These are phyloP conservation scores for Fusarium acutatum DNA, from an alignment of 2,329 filamentous ascomycete species.

Conservation along the genomic window DNA sequence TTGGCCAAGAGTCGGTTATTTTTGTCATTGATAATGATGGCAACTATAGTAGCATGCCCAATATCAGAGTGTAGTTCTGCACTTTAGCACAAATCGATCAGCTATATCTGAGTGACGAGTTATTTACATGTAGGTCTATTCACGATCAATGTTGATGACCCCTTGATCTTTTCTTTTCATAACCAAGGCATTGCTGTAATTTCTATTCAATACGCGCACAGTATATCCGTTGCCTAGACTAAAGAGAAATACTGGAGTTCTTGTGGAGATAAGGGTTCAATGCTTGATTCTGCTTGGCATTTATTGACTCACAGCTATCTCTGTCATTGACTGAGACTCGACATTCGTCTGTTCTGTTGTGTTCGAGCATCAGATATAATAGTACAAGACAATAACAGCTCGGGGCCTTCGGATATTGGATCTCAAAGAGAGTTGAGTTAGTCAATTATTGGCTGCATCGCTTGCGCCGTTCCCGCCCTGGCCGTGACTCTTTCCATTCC, in stretches of 20 bases:
- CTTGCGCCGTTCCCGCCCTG: slow-evolving; percentile 24
- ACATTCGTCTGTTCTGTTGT: slow-evolving; percentile 1
- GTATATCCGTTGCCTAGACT: slow-evolving; percentile 4
- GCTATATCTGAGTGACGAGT: background rate
- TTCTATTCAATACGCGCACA: slow-evolving; percentile 5
- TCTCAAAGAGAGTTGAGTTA: slow-evolving; percentile 16
- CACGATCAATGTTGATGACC: background rate
- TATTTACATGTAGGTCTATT: background rate
- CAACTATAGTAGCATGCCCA: background rate
- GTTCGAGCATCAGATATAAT: slow-evolving; percentile 23
- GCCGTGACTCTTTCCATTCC: slow-evolving; percentile 1
- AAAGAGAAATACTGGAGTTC: slow-evolving; percentile 14
- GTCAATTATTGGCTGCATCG: slow-evolving; percentile 12
- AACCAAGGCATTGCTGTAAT: slow-evolving; percentile 6
- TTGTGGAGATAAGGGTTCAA: slow-evolving; percentile 27
- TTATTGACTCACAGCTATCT: background rate
- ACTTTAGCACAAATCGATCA: background rate
- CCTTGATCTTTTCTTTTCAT: background rate
- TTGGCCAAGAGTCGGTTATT: slow-evolving; percentile 15
- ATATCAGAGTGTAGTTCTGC: background rate
- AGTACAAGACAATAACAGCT: slow-evolving; percentile 12
- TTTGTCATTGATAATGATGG: slow-evolving; percentile 2
- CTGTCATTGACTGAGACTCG: background rate
- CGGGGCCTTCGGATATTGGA: slow-evolving; percentile 33
- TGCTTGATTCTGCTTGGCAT: slow-evolving; percentile 19